Evolutionary conservation across 164 flowering plant species (phyloP).

Genomic region (Vitis cinerea): DNA sequence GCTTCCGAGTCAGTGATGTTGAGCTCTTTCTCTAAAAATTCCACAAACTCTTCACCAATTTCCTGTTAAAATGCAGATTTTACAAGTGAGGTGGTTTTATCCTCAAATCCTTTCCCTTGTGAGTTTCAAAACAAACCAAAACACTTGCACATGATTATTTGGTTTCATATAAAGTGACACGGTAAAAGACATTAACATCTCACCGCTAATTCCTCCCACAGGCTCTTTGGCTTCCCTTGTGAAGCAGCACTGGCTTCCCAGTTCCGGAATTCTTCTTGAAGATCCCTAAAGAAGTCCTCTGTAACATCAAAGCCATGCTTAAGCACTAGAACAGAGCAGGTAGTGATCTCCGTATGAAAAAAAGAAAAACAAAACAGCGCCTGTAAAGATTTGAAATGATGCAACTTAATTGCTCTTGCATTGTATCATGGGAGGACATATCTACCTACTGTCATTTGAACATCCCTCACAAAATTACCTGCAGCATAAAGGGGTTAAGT

Average conservation of each 20-base stretch:
- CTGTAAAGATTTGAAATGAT: constrained; percentile 12
- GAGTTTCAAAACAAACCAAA: too few relatives aligned
- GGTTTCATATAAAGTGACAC: not conserved
- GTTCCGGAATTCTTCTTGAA: constrained; percentile 78
- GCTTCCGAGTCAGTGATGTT: constrained; percentile 56
- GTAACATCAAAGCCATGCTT: constrained; percentile 23
- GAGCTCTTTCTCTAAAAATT: constrained; percentile 90
- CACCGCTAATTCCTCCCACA: constrained; percentile 96
- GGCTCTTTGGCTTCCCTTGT: constrained; percentile 86
- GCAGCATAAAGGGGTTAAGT: constrained; percentile 63
- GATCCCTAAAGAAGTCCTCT: constrained; percentile 87
- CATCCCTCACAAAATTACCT: constrained; percentile 89
- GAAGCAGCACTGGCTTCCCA: constrained; percentile 79
- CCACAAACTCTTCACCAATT: constrained; percentile 96
- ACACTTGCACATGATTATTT: not conserved
- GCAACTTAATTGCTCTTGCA: constrained; percentile 9
- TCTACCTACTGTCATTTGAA: constrained; percentile 93
- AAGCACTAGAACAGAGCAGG: not conserved
- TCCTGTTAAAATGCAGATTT: constrained; percentile 46
- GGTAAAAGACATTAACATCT: constrained; percentile 18
- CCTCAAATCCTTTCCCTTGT: not conserved
- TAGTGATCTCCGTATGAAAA: not conserved
- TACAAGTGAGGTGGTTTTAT: not conserved
- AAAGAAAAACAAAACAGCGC: not conserved
- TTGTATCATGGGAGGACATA: constrained; percentile 21